A percentile compares a stretch with the other conserved stretches of the same genome.
Evolutionary conservation across 164 flowering plant genomes (phyloP).

Genomic region (Berberis thunbergii): DNA sequence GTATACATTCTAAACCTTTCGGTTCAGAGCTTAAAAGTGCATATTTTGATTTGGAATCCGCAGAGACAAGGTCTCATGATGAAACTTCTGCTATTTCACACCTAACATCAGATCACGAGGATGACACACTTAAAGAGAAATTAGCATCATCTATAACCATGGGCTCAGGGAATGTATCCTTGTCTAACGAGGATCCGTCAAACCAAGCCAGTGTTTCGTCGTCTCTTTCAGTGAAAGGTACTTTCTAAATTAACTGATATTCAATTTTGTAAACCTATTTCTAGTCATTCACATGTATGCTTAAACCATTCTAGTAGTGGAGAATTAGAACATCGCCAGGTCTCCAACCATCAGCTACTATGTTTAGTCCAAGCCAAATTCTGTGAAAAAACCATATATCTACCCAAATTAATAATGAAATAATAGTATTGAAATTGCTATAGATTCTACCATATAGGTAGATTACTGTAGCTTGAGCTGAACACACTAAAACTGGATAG

Average conservation of each 20-base stretch:
- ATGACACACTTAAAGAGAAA: conserved; percentile 29
- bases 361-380: too few species aligned
- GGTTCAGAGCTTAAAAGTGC: conserved; percentile 19
- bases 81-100: conserved; percentile 16
- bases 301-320: not conserved
- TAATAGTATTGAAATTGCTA: too few species aligned
- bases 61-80: conserved; percentile 11
- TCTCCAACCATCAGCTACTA: too few species aligned
- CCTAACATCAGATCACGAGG: conserved; percentile 15
- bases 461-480: too few species aligned
- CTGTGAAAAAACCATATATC: too few species aligned
- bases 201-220: conserved; percentile 31
- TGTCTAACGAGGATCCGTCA: conserved; percentile 37
- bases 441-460: too few species aligned
- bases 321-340: too few species aligned
- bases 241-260: not conserved
- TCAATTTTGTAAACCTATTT: not conserved
- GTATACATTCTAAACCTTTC: conserved; percentile 8
- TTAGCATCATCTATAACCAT: conserved; percentile 34
- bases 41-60: conserved; percentile 16
- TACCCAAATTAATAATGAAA: too few species aligned
- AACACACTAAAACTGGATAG: too few species aligned
- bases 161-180: conserved; percentile 28
- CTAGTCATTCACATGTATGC: not conserved
- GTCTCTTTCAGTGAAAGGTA: conserved; percentile 78